phyloP scores from a whole-genome alignment of 805 yeast genomes.

The Cyberlindnera subsufficiens region DNA sequence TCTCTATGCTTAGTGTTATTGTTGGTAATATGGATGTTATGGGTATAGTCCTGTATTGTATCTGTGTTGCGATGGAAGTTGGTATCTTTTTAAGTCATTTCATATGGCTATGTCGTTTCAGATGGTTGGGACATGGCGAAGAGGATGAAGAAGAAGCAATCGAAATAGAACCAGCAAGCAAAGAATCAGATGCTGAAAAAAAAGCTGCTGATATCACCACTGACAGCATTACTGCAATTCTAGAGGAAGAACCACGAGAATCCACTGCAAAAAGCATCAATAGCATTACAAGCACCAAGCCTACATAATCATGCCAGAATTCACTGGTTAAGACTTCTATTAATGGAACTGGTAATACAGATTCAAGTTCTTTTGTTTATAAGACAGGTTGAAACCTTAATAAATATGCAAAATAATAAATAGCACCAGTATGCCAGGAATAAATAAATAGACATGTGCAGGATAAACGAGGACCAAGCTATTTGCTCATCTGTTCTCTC shows the following conservation, averaged over 20 bases:
- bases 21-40: constrained; percentile 60
- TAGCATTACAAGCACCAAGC: no score
- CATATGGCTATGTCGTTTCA: constrained; percentile 48
- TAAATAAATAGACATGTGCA: constrained; percentile 1
- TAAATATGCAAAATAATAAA: background rate
- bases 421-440: background rate
- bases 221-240: background rate
- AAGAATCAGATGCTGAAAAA: background rate
- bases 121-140: constrained; percentile 18
- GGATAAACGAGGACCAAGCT: background rate
- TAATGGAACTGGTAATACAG: no score
- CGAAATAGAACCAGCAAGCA: constrained; percentile 1
- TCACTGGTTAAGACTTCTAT: no score
- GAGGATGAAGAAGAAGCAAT: constrained; percentile 9
- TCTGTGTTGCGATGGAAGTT: constrained; percentile 60
- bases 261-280: background rate
- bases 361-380: no score
- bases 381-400: background rate
- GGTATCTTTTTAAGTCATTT: constrained; percentile 64
- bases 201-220: background rate
- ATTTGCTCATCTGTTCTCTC: constrained; percentile 5
- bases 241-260: background rate
- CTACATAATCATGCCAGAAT: no score
- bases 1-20: constrained; percentile 60
- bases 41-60: constrained; percentile 62